phyloP scores from a whole-genome alignment of 257 asterid species.

The Forsythia viridissima region DNA sequence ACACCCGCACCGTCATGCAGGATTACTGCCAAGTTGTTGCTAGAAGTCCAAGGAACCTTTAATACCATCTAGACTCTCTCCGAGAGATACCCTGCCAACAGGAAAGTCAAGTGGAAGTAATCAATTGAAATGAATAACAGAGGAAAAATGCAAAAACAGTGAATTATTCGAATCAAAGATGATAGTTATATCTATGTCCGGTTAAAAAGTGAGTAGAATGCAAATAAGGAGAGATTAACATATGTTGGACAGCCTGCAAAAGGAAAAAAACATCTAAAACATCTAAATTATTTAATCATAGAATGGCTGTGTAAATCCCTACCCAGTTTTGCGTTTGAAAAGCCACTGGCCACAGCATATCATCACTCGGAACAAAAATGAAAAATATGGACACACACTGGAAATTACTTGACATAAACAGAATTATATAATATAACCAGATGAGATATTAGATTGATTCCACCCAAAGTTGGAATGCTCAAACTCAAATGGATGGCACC shows the following conservation, averaged over 20 bases:
- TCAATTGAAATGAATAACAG: not conserved
- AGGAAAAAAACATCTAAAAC: not conserved
- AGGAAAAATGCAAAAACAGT: not conserved
- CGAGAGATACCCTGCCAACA: constrained; percentile 74
- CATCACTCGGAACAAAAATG: not conserved
- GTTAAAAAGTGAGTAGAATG: not conserved
- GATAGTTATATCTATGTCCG: not conserved
- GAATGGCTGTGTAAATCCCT: not conserved
- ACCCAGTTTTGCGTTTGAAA: not conserved
- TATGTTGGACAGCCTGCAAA: not conserved
- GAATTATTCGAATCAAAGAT: not conserved
- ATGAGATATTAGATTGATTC: not conserved
- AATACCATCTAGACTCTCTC: constrained; percentile 83
- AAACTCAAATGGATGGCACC: not conserved
- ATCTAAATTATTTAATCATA: no score
- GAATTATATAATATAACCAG: no score
- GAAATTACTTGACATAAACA: no score
- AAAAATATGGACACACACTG: not conserved
- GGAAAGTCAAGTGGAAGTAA: not conserved
- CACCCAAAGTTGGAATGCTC: not conserved
- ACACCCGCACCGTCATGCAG: not conserved
- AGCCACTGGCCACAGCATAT: not conserved
- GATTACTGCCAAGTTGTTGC: not conserved
- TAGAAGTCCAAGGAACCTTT: constrained; percentile 57
- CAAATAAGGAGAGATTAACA: not conserved